Evolutionary conservation across 306 rosid genomes (phyloP), one percentile per base, ranked within the genome.

Genomic region (Psophocarpus tetragonolobus): DNA sequence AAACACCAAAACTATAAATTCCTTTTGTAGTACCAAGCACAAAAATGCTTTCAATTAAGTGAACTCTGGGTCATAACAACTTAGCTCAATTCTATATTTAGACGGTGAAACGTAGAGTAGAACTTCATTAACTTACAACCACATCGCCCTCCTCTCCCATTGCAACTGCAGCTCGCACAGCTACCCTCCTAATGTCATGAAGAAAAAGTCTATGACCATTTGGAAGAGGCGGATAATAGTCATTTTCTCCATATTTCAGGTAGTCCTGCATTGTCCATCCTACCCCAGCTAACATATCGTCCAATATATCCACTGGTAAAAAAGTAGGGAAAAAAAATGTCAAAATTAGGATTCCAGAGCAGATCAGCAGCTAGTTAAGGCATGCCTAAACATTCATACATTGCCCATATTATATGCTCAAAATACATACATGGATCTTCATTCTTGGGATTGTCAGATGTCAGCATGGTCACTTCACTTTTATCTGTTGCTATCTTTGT

Each of bases 211-310:
- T 88, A 75, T 92, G 93, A 65, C 97, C 97, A 84, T 95, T 95
- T 30, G 90, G 80, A 85, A 92, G 97, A 85, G 97, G 97, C 7
- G 99, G 99, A 27, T 92, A 92, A 90, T 95, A 92, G 83, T 95
- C 97, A 83, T 91, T 85, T 79, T 92, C 97, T 20, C 99, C 99
- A 69, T 91, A 41, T 78, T 92, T 92, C 84, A 95, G 85, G 88
- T 92, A 95, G 67, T 95, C 99, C 73, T 89, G 97, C 97, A 95
- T 92, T 44, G 99, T 83, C 98, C 96, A 95, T 87, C 99, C 97
- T 68, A 92, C 86, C 36, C 99, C 97, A 64, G 96, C 87, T 87
- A 95, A 82, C 99, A 95, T 92, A 84, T 92, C 97, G 81, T 95
- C 99, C 92, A 92, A 90, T 69, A 92, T 87, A 73, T 92, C 97